Percentiles rank a stretch among this genome's conserved stretches.
Conservation (phyloP, 306 rosid genomes). For the Sophora flavescens region DNA sequence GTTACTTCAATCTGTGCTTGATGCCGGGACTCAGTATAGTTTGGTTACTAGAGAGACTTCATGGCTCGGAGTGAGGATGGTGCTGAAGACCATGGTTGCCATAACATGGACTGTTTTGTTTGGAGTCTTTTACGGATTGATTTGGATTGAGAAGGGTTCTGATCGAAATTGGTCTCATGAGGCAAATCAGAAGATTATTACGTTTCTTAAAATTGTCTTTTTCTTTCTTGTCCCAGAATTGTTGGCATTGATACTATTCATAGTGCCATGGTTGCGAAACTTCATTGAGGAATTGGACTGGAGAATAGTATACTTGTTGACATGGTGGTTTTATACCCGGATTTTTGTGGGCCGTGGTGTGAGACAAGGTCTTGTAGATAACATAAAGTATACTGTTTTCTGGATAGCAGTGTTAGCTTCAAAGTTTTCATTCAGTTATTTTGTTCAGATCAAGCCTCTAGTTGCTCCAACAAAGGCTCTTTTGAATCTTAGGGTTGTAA, state of each 20-base stretch:
- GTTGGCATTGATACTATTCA: constrained; percentile 69
- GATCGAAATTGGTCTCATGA: constrained; percentile 66
- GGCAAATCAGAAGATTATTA: constrained; percentile 67
- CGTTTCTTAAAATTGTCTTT: constrained; percentile 68
- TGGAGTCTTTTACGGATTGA: constrained; percentile 69
- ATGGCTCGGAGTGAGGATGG: constrained; percentile 89
- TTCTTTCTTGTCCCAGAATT: constrained; percentile 75
- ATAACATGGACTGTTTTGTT: constrained; percentile 78
- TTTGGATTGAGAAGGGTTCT: constrained; percentile 79
- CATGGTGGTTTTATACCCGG: constrained; percentile 95
- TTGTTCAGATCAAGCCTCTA: constrained; percentile 90
- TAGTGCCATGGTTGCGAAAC: constrained; percentile 83
- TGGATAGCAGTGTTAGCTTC: constrained; percentile 78
- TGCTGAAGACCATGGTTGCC: constrained; percentile 73
- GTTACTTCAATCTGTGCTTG: constrained; percentile 85
- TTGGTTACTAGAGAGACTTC: constrained; percentile 79
- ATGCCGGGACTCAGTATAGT: constrained; percentile 96
- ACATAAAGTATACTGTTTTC: constrained; percentile 75
- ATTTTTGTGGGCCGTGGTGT: constrained; percentile 88
- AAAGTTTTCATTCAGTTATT: constrained; percentile 85
- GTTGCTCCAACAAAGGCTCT: constrained; percentile 76
- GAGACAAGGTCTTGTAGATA: constrained; percentile 81
- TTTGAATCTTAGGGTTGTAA: constrained; percentile 47
- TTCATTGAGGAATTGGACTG: constrained; percentile 71
- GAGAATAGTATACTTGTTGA: constrained; percentile 65